Percentiles rank a stretch among this genome's conserved stretches.
phyloP scores from a whole-genome alignment of 2,329 filamentous ascomycete genomes.

The Neofusicoccum cordaticola region DNA sequence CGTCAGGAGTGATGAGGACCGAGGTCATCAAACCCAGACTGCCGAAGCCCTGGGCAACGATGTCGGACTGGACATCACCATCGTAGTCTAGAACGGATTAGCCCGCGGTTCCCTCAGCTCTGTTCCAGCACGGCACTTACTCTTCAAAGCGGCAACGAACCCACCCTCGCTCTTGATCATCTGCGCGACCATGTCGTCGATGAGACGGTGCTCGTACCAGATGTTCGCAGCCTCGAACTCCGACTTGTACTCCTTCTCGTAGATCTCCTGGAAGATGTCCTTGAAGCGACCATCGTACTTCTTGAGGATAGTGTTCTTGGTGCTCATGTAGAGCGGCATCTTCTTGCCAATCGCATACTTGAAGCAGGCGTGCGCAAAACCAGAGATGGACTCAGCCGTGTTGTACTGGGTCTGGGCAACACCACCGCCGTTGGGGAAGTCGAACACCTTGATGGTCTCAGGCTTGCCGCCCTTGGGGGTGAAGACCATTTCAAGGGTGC shows the following conservation, averaged over 20 bases:
- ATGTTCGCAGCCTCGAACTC: conserved; percentile 88
- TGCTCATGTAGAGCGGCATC: conserved; percentile 98
- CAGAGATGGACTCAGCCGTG: conserved; percentile 90
- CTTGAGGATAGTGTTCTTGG: conserved; percentile 99
- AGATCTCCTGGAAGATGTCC: conserved; percentile 98
- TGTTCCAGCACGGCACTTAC: conserved; percentile 51
- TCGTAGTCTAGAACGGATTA: conserved; percentile 73
- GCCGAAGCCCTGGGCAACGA: conserved; percentile 96
- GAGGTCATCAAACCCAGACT: conserved; percentile 98
- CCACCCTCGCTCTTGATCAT: conserved; percentile 99
- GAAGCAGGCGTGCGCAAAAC: conserved; percentile 95
- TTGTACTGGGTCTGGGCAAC: conserved; percentile 97
- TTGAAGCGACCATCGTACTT: conserved; percentile 99
- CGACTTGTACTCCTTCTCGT: conserved; percentile 80
- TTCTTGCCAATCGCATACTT: conserved; percentile 87
- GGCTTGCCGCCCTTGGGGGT: conserved; percentile 78
- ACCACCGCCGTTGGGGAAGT: conserved; percentile 82
- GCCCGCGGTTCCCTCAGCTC: conserved; percentile 20
- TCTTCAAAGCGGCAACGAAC: conserved; percentile 98
- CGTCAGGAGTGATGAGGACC: conserved; percentile 92
- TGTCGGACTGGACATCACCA: conserved; percentile 97
- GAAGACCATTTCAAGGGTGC: conserved; percentile 92
- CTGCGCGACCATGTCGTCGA: conserved; percentile 99
- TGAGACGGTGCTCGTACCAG: conserved; percentile 99
- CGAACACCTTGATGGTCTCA: conserved; percentile 82